Conservation (phyloP, 2,329 filamentous ascomycete genomes). For the Endothia cerciana region DNA sequence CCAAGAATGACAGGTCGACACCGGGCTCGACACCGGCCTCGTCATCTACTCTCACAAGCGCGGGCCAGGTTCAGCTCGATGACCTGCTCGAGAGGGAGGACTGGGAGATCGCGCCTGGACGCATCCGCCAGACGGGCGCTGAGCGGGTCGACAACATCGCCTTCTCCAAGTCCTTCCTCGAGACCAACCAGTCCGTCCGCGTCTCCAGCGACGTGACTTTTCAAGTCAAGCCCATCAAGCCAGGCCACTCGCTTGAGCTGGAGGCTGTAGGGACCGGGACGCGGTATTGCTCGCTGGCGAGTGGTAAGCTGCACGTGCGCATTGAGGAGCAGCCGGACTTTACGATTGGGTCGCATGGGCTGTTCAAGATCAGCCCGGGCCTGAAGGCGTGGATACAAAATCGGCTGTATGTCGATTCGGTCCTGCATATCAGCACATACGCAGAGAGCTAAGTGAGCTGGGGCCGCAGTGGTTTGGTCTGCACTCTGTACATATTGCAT, state of each 20-base stretch:
- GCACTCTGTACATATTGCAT: not conserved
- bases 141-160: slow-evolving; percentile 34
- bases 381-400: slow-evolving; percentile 33
- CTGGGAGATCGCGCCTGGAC: slow-evolving; percentile 43
- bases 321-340: slow-evolving; percentile 34
- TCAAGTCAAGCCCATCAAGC: slow-evolving; percentile 36
- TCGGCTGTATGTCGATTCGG: slow-evolving; percentile 34
- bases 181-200: slow-evolving; percentile 31
- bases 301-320: slow-evolving; percentile 38
- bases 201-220: slow-evolving; percentile 36
- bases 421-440: slow-evolving; percentile 32
- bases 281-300: slow-evolving; percentile 37
- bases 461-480: not conserved
- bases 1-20: not conserved
- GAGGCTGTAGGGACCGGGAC: slow-evolving; percentile 29
- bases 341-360: slow-evolving; percentile 35
- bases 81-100: slow-evolving; percentile 41
- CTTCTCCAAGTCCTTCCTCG: slow-evolving; percentile 41
- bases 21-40: not conserved
- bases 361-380: slow-evolving; percentile 35
- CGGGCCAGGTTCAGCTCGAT: slow-evolving; percentile 26
- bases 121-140: slow-evolving; percentile 31
- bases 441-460: not conserved
- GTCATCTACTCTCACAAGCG: slow-evolving; percentile 29
- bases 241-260: slow-evolving; percentile 33